Evolutionary conservation across 108 stramenopile genomes (phyloP).

Genomic region (Asterionellopsis glacialis): DNA sequence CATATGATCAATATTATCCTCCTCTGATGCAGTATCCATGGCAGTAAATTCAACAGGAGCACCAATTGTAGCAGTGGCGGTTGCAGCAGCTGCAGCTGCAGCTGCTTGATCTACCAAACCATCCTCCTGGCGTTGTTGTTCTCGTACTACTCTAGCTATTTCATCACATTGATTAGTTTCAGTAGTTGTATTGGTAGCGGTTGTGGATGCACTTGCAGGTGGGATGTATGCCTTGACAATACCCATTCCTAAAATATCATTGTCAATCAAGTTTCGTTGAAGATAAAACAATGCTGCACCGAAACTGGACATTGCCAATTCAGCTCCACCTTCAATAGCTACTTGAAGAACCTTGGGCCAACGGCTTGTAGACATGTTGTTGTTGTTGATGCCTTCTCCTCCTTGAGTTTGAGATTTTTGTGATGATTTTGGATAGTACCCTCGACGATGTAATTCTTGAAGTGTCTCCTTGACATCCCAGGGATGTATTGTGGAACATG

Average conservation of each 20-base stretch:
- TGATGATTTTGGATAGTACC: constrained; percentile 77
- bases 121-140: constrained; percentile 11
- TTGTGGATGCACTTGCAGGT: constrained; percentile 23
- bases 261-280: constrained; percentile 89
- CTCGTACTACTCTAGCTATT: background rate
- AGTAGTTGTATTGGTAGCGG: background rate
- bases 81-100: constrained; percentile 4
- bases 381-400: too few species aligned
- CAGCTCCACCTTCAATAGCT: constrained; percentile 74
- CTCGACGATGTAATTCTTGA: constrained; percentile 63
- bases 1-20: constrained; percentile 70
- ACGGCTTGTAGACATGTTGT: constrained; percentile 33
- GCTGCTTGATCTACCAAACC: constrained; percentile 6
- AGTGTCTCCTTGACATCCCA: constrained; percentile 80
- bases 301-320: constrained; percentile 74
- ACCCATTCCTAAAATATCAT: constrained; percentile 89
- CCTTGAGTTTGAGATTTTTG: constrained; percentile 14
- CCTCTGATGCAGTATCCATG: constrained; percentile 6
- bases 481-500: constrained; percentile 45
- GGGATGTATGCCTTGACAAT: constrained; percentile 85
- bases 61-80: background rate
- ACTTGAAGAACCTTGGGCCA: constrained; percentile 86
- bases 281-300: constrained; percentile 88
- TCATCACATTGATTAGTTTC: constrained; percentile 2
- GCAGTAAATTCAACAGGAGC: background rate